Conservation (phyloP, 306 rosid species). For the Cicer pinnatifidum region DNA sequence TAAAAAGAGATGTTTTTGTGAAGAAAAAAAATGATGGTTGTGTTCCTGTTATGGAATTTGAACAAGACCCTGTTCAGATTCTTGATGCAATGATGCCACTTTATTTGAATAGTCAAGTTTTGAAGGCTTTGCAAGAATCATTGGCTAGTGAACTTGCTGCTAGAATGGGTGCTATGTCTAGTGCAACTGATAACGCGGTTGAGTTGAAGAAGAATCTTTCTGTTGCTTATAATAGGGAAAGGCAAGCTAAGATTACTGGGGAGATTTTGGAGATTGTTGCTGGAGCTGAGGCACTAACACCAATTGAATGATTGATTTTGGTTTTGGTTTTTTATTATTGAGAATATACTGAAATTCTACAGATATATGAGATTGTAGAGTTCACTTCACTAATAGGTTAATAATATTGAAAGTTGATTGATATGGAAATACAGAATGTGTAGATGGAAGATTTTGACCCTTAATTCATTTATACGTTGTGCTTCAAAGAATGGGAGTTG, state of each 20-base stretch:
- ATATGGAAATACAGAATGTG: not conserved
- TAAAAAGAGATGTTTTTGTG: conserved; percentile 56
- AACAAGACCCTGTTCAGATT: conserved; percentile 86
- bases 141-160: conserved; percentile 85
- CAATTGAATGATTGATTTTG: conserved; percentile 48
- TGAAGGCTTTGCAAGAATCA: conserved; percentile 82
- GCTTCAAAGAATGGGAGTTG: not conserved
- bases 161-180: conserved; percentile 81
- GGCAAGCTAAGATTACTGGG: conserved; percentile 81
- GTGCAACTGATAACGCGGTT: conserved; percentile 74
- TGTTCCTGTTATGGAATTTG: conserved; percentile 61
- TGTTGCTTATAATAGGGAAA: conserved; percentile 55
- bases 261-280: conserved; percentile 86
- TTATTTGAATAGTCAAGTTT: conserved; percentile 74
- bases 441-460: conserved; percentile 29
- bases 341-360: not conserved
- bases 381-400: conserved; percentile 29
- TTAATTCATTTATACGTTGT: conserved; percentile 27
- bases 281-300: conserved; percentile 70
- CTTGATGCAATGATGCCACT: conserved; percentile 89
- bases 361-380: not conserved
- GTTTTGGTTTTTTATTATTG: not conserved
- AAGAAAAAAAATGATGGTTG: conserved; percentile 41
- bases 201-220: conserved; percentile 70
- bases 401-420: conserved; percentile 7